Conservation (phyloP, 1,139 yeast genomes). For the Protomyces macrosporus region DNA sequence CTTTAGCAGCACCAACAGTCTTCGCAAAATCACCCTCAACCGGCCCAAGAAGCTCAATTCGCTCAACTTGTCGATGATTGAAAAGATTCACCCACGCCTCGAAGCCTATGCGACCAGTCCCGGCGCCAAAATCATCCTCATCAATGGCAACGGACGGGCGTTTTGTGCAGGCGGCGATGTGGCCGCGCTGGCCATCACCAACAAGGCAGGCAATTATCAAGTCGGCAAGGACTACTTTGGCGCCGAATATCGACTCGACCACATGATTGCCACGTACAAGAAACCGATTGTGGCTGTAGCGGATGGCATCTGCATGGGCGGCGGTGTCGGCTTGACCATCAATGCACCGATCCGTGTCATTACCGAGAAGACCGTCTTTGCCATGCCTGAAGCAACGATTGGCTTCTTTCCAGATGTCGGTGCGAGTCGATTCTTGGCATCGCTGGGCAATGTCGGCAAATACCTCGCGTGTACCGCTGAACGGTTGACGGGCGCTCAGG, state of each 20-base stretch:
- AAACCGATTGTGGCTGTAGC: constrained; percentile 80
- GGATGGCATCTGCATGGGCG: constrained; percentile 95
- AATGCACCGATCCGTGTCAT: constrained; percentile 94
- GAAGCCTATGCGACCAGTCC: constrained; percentile 2
- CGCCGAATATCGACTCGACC: constrained; percentile 75
- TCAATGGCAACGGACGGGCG: constrained; percentile 16
- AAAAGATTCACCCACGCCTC: constrained; percentile 66
- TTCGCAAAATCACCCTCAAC: constrained; percentile 73
- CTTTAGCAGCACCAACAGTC: constrained; percentile 56
- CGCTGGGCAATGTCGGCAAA: constrained; percentile 73
- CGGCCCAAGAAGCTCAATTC: constrained; percentile 83
- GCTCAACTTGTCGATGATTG: constrained; percentile 70
- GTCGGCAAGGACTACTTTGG: constrained; percentile 50
- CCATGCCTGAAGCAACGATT: constrained; percentile 98
- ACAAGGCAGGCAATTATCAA: constrained; percentile 44
- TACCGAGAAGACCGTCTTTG: constrained; percentile 81
- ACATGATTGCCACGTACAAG: constrained; percentile 67
- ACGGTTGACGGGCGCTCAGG: constrained; percentile 68
- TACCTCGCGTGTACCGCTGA: constrained; percentile 85
- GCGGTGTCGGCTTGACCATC: constrained; percentile 88
- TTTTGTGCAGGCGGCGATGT: constrained; percentile 36
- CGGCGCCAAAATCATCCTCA: constrained; percentile 10
- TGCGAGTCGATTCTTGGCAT: constrained; percentile 79
- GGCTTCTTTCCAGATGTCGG: constrained; percentile 98
- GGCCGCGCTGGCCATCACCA: constrained; percentile 37